Base-by-base conservation (phyloP, 441 rosid genomes). In the Erodium moschatum region DNA sequence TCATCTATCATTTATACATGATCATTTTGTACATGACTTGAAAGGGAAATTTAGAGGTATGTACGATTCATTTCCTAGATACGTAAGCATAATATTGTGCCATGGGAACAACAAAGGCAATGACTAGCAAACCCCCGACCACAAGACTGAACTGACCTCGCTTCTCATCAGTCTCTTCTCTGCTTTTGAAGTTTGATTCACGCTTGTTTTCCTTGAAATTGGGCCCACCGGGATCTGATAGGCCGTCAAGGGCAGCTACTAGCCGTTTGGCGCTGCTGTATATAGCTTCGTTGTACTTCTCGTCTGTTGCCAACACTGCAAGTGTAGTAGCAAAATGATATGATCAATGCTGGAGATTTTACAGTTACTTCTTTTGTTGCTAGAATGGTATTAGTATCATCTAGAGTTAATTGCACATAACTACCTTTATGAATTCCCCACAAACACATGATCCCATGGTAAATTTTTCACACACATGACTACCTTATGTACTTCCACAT, bases 201-300 rank as follows among this genome's bases (percentile, higher is more conserved):
- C 96, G 77, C 75, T 93, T 93, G 67, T 75, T 85, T n/a, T 93
- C 98, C 73, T 82, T 80, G 65, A 79, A 52, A 27, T 67, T 19
- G 12, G 97, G 98, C n/a, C 96, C 98, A 0, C 96, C 98, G 0
- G 97, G 85, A 75, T 93, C 98, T 1, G 97, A 97, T n/a, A 87
- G 88, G 15, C 97, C 97, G 21, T 92, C 98, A 64, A 92, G 89
- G 61, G 97, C 96, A 13, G 97, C 91, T 20, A 85, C 94, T 73
- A 92, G 79, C 72, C 96, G 74, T 68, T 87, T 92, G 42, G 97
- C 98, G 38, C 87, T 89, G 82, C 85, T 86, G 62, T 79, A 79
- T 69, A 86, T 68, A 2, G 97, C 98, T 80, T 93, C 98, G 29
- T 93, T 93, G 83, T 90, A 93, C 85, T 89, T 93, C 60, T 93